Evolutionary conservation across 192 early-diverging fungal species (phyloP).

Genomic region (Diversispora epigaea): DNA sequence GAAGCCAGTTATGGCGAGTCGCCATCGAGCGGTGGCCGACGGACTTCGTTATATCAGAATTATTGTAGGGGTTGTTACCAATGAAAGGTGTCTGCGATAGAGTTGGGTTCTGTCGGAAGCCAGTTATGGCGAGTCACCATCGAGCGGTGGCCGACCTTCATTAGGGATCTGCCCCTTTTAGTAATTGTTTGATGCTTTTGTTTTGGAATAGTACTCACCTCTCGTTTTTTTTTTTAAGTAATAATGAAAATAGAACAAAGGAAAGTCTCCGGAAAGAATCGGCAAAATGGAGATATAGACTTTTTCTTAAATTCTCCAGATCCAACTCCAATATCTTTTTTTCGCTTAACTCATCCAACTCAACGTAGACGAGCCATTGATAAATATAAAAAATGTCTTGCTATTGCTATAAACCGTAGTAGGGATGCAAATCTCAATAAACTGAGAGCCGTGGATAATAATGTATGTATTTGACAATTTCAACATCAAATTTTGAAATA

Average conservation of each 20-base stretch:
- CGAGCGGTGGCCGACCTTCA: slow-evolving; percentile 30
- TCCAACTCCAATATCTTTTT: slow-evolving; percentile 29
- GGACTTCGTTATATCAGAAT: slow-evolving; percentile 18
- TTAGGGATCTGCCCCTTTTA: slow-evolving; percentile 29
- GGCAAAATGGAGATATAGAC: background rate
- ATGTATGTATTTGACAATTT: slow-evolving; percentile 33
- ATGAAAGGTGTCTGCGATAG: slow-evolving; percentile 32
- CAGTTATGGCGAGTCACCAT: slow-evolving; percentile 32
- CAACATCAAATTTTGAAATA: slow-evolving; percentile 28
- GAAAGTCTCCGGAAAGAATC: slow-evolving; percentile 7
- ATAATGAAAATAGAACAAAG: slow-evolving; percentile 29
- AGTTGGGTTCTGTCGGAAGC: slow-evolving; percentile 26
- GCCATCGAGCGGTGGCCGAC: slow-evolving; percentile 29
- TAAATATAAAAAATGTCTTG: slow-evolving; percentile 21
- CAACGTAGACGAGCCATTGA: slow-evolving; percentile 7
- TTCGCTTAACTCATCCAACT: slow-evolving; percentile 29
- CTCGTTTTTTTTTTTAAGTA: slow-evolving; percentile 6
- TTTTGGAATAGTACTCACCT: slow-evolving; percentile 12
- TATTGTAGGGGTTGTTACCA: no score
- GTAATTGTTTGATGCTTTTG: background rate
- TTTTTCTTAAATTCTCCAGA: slow-evolving; percentile 25
- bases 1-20: slow-evolving; percentile 37
- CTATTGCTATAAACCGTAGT: slow-evolving; percentile 12
- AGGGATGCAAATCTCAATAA: slow-evolving; percentile 14
- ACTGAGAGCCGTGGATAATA: slow-evolving; percentile 25